Conservation (phyloP, 208 protist genomes). For the Leishmania gerbilli region DNA sequence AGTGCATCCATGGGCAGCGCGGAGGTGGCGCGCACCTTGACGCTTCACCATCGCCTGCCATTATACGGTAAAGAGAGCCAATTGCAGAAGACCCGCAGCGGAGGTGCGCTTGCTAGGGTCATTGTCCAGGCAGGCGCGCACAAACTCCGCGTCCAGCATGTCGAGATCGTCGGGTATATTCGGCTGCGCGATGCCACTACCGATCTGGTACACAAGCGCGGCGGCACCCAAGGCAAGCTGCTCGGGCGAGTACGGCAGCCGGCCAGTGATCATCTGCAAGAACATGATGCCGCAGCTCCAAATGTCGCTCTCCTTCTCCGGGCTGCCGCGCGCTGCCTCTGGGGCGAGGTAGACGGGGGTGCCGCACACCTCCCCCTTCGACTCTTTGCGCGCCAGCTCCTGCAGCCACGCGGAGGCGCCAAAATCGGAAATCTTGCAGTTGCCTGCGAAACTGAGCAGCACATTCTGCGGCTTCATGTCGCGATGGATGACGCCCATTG, state of each 20-base stretch:
- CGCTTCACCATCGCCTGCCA: not conserved
- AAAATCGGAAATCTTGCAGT: slow-evolving; percentile 94
- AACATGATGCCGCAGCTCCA: slow-evolving; percentile 91
- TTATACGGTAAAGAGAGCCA: slow-evolving; percentile 75
- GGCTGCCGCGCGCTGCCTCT: slow-evolving; percentile 75
- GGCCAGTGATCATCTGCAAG: slow-evolving; percentile 82
- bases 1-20: not conserved
- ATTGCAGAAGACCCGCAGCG: slow-evolving; percentile 58
- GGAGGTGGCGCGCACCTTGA: not conserved
- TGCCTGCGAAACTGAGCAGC: slow-evolving; percentile 73
- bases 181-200: slow-evolving; percentile 58
- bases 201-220: slow-evolving; percentile 83
- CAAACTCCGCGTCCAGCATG: slow-evolving; percentile 71
- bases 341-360: slow-evolving; percentile 91
- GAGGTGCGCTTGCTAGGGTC: slow-evolving; percentile 60
- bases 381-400: slow-evolving; percentile 65
- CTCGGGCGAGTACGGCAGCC: slow-evolving; percentile 69
- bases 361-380: slow-evolving; percentile 60
- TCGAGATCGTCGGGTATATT: slow-evolving; percentile 62
- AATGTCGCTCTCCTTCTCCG: slow-evolving; percentile 79
- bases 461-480: slow-evolving; percentile 94
- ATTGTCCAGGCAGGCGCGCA: slow-evolving; percentile 53
- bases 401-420: slow-evolving; percentile 80
- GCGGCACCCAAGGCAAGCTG: slow-evolving; percentile 51
- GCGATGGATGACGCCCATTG: slow-evolving; percentile 81